Conservation (phyloP, 78 protist genomes). For the Dictyostelium discoideum region DNA sequence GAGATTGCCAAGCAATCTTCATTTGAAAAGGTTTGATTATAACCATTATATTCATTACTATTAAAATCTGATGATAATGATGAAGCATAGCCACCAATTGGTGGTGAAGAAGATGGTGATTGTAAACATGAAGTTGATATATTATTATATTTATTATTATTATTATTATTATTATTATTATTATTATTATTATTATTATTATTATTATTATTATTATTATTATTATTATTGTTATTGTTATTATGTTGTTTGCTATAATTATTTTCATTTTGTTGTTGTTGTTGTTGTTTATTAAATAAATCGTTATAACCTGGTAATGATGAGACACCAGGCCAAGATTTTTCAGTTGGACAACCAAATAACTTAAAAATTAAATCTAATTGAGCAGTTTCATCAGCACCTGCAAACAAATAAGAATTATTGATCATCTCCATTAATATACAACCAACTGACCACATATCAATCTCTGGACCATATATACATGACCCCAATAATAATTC, state of each 20-base stretch:
- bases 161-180: not conserved
- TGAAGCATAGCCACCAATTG: not conserved
- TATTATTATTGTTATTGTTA: not conserved
- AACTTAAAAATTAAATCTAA: conserved; percentile 45
- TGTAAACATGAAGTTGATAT: conserved; percentile 3
- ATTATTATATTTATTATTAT: not conserved
- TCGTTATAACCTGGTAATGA: not conserved
- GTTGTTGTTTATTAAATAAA: not conserved
- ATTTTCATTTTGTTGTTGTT: not conserved
- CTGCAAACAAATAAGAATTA: conserved; percentile 80
- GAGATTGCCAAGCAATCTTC: not conserved
- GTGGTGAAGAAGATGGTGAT: not conserved
- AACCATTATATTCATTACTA: conserved; percentile 16
- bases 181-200: not conserved
- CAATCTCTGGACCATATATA: conserved; percentile 83
- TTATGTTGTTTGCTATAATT: not conserved
- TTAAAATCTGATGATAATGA: not conserved
- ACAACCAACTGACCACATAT: conserved; percentile 92
- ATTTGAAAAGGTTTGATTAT: not conserved
- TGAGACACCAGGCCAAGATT: conserved; percentile 79
- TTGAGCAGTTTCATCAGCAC: conserved; percentile 65
- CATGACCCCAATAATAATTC: conserved; percentile 89
- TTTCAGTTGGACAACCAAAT: conserved; percentile 78
- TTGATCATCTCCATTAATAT: conserved; percentile 85
- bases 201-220: not conserved